phyloP scores from a whole-genome alignment of 2,329 filamentous ascomycete species.

The Diaporthe helianthi region DNA sequence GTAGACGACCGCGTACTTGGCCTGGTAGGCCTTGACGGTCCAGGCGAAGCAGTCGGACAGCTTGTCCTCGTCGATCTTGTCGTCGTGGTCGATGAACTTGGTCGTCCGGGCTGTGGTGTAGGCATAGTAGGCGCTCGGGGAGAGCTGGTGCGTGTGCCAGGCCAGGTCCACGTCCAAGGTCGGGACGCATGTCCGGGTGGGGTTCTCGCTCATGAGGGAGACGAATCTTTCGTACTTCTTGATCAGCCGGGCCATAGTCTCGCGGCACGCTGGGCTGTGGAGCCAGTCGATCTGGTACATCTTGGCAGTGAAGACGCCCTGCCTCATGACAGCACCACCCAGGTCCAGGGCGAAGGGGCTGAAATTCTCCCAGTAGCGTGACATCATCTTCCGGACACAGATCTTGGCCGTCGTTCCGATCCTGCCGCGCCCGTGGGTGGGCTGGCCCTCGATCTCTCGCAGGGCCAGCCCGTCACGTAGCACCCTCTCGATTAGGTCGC shows the following conservation, averaged over 20 bases:
- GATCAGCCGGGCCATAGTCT: constrained; percentile 71
- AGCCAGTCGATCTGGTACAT: constrained; percentile 81
- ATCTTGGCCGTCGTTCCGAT: constrained; percentile 46
- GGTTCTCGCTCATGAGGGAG: constrained; percentile 59
- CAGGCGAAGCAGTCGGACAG: constrained; percentile 73
- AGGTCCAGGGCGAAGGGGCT: constrained; percentile 70
- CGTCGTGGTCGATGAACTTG: constrained; percentile 80
- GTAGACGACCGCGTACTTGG: constrained; percentile 70
- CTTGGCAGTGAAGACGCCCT: constrained; percentile 72
- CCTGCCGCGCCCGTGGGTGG: constrained; percentile 34
- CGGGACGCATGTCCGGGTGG: constrained; percentile 63
- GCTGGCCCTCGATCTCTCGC: constrained; percentile 48
- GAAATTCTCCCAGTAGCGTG: constrained; percentile 73
- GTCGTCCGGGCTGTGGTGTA: constrained; percentile 56
- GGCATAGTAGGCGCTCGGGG: constrained; percentile 66
- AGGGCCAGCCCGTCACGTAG: constrained; percentile 49
- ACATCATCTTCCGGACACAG: constrained; percentile 71
- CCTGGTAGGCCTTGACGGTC: constrained; percentile 75
- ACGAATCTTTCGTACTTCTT: constrained; percentile 72
- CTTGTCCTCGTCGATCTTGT: constrained; percentile 76
- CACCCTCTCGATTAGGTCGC: constrained; percentile 55
- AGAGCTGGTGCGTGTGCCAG: constrained; percentile 84
- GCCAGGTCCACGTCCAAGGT: constrained; percentile 78
- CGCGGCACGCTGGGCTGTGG: constrained; percentile 69
- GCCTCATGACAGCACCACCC: constrained; percentile 68